Base-by-base conservation (phyloP, 2,329 filamentous ascomycete species). In the Furcasterigmium sp. region DNA sequence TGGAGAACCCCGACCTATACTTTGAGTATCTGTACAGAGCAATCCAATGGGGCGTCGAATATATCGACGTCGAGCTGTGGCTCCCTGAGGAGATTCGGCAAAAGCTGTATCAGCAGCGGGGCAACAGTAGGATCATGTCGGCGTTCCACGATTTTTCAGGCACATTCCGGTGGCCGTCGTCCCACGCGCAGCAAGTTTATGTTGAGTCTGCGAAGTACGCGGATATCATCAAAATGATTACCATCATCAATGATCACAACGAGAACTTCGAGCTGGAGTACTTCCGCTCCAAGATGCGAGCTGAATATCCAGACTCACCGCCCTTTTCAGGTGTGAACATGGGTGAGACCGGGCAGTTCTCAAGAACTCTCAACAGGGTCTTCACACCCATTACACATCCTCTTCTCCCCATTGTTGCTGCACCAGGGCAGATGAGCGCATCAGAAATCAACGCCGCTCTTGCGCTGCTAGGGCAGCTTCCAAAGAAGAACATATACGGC, bases 231-330 rank as follows among this genome's bases (percentile, higher is more conserved):
- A 94, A 93, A 69, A 93, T 94, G 86, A 93, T 93, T 55, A 82
- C 85, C 25, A 84, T 91, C 57, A 87, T 89, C 57, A 84, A 82
- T 57, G 84, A 85, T 32, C 82, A 86, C 58, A 87, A 90, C 57
- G 87, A 91, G 54, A 93, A 94, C 62, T 93, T 94, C 58, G 87
- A 94, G 65, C 75, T 94, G 26, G 89, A 94, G 62, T 91, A 91
- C 62, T 94, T 95, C 65, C 82, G 88, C 23, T 89, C 86, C 10
- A 78, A 82, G 51, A 83, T 93, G 58, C 81, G 81, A 55, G 69
- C 76, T 23, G 80, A 84, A 49, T 83, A 85, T 51, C 76, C 84
- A 0, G 74, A 84, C 48, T 73, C 75, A 8, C 87, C 87, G 9
- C 85, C 86, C 1, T 72, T 95, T 26, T 93, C 87, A 2, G 87